These are phyloP conservation scores for Stentor roeselii DNA, from an alignment of 73 alveolate genomes.

Conservation along the genomic window DNA sequence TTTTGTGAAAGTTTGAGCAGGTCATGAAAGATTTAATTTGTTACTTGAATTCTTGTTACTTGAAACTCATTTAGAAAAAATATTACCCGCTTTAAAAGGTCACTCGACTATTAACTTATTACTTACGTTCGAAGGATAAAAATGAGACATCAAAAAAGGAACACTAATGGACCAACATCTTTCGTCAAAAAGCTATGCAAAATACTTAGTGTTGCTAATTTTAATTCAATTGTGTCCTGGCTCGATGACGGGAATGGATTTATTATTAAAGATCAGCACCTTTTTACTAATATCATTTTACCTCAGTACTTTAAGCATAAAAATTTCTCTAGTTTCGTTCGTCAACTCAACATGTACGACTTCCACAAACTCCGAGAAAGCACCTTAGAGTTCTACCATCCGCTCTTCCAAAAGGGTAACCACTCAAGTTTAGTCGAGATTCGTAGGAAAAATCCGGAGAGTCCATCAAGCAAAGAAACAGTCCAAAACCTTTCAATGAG, in stretches of 20 bases:
- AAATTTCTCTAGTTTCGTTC: constrained; percentile 93
- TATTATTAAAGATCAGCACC: constrained; percentile 76
- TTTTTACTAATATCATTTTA: constrained; percentile 86
- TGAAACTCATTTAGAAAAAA: too few relatives aligned
- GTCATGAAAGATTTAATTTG: too few relatives aligned
- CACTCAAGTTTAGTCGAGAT: not conserved
- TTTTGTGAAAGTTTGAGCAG: too few relatives aligned
- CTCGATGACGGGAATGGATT: constrained; percentile 39
- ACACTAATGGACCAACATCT: not conserved
- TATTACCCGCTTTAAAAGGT: too few relatives aligned
- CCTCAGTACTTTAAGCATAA: constrained; percentile 95
- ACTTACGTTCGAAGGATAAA: not conserved
- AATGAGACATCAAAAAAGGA: not conserved
- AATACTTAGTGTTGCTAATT: not conserved
- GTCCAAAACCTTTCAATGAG: not conserved
- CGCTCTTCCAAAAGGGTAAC: not conserved
- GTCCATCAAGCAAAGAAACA: not conserved
- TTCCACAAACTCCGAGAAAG: constrained; percentile 1
- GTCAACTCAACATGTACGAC: constrained; percentile 92
- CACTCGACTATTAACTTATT: too few relatives aligned
- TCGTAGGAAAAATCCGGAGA: not conserved
- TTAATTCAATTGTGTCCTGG: not conserved
- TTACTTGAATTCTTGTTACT: too few relatives aligned
- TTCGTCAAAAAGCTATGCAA: constrained; percentile 6
- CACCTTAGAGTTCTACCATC: not conserved